Evolutionary conservation across 2,329 filamentous ascomycete species (phyloP), one percentile per base, ranked within the genome.

Genomic region (Biscogniauxia marginata): DNA sequence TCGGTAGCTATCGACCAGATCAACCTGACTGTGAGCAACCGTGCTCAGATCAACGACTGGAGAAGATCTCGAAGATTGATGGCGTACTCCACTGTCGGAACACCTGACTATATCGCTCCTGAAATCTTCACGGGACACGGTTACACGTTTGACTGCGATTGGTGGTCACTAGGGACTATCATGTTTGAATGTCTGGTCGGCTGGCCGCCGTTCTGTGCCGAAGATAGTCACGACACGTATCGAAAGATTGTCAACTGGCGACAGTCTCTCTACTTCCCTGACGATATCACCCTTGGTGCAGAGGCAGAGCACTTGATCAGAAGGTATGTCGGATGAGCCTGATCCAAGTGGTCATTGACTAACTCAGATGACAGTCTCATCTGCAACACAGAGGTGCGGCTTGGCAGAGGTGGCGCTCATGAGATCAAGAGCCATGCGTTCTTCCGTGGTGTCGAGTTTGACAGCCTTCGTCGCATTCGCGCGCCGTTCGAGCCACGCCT

Each of bases 181-280:
- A 98, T 99, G 95, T 99, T 98, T 69, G 95, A 99, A 76, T 99
- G 95, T 74, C 82, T 99, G 65, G 92, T 99, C 59, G 95, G 95
- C 67, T 99, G 95, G 95, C 95, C 95, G 54, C 95, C 95, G 24
- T 99, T 99, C 84, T 99, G 95, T 73, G 93, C 95, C 19, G 95
- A 99, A 73, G 93, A 98, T 72, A 90, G 92, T 58, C 93, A 96
- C 71, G 95, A 98, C 74, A 98, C 95, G 1, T 99, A 99, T 77
- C 89, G 93, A 65, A 99, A 99, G 83, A 99, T 99, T 73, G 92
- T 99, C 67, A 96, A 97, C 77, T 99, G 95, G 95, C 87, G 91
- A 55, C 89, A 96, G 70, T 92, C 93, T 57, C 79, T 99, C 49
- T 96, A 96, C 75, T 98, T 99, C 80, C 95, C 95, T 0, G 93